Evolutionary conservation across 139 green algal species (phyloP).

Genomic region (Chlorella sp.): DNA sequence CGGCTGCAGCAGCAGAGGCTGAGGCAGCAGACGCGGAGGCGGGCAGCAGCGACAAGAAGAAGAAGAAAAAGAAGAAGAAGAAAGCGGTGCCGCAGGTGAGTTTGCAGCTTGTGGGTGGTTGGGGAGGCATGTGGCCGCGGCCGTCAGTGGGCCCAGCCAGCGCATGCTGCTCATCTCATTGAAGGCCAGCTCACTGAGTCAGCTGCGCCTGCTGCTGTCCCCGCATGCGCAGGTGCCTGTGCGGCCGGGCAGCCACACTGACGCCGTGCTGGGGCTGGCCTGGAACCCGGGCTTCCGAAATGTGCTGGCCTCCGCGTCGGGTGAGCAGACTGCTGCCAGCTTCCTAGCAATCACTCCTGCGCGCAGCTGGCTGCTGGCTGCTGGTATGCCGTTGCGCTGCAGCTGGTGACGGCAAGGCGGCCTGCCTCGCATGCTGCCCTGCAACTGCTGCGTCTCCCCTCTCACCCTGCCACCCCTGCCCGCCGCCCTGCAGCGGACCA

Average conservation of each 20-base stretch:
- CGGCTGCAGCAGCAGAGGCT: constrained; percentile 11
- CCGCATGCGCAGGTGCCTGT: constrained; percentile 44
- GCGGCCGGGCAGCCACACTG: constrained; percentile 85
- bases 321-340: neutral
- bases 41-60: constrained; percentile 28
- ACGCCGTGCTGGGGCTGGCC: constrained; percentile 89
- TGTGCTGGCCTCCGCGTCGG: constrained; percentile 86
- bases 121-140: too few relatives aligned
- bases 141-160: too few relatives aligned
- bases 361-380: too few relatives aligned
- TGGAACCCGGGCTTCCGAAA: constrained; percentile 94
- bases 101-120: neutral
- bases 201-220: too few relatives aligned
- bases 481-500: constrained; percentile 70
- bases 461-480: neutral
- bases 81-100: neutral
- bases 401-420: too few relatives aligned
- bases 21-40: neutral
- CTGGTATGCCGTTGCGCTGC: too few relatives aligned
- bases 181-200: too few relatives aligned
- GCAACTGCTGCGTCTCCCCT: neutral
- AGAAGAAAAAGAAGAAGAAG: constrained; percentile 49
- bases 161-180: too few relatives aligned
- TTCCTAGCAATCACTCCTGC: neutral
- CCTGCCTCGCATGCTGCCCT: too few relatives aligned